Base-by-base conservation (phyloP, 495 filamentous ascomycete genomes). In the Cudoniella acicularis region DNA sequence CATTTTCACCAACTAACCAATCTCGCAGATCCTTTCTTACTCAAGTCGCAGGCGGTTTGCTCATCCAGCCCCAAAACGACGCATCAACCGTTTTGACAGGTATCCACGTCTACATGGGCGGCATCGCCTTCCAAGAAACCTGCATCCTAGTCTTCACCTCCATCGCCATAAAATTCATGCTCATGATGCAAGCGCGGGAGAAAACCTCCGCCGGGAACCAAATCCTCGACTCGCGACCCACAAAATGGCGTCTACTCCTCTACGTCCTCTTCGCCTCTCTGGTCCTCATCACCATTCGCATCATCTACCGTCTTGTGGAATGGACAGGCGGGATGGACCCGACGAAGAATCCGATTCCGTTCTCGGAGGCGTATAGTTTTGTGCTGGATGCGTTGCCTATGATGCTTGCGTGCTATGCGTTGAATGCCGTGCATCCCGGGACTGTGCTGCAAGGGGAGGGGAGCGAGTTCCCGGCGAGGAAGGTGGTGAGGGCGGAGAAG, bases 231-330 rank as follows among this genome's bases (percentile, higher is more conserved):
- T 21, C 43, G 22, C 23, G 56, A 21, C 64, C 61, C 16, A 10
- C 10, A 2, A 63, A 66, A 10, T 72, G 80, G 79, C 66, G 70
- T 2, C 51, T 58, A 13, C 60, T 75, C n/a, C 59, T 79, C 2
- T 75, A 65, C 27, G 69, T 70, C 24, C 64, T 82, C 1, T 81
- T 77, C 59, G 69, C 61, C 2, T 69, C 67, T 10, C 66, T 82
- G 18, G 58, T 56, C 2, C 65, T 75, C 52, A 78, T 80, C 59
- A 76, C 72, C 2, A 71, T 81, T 26, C 80, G 81, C 21, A 84
- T 84, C 60, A 75, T 83, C 53, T 85, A 78, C 70, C 75, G 82
- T 47, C 69, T 87, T 0, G 65, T 74, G 43, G 79, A 85, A 52
- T 85, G 78, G 65, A 66, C 78, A 2, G 53, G 69, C 8, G 82